Base-by-base conservation (phyloP, 768 basidiomycete genomes). In the Serendipita sp. region DNA sequence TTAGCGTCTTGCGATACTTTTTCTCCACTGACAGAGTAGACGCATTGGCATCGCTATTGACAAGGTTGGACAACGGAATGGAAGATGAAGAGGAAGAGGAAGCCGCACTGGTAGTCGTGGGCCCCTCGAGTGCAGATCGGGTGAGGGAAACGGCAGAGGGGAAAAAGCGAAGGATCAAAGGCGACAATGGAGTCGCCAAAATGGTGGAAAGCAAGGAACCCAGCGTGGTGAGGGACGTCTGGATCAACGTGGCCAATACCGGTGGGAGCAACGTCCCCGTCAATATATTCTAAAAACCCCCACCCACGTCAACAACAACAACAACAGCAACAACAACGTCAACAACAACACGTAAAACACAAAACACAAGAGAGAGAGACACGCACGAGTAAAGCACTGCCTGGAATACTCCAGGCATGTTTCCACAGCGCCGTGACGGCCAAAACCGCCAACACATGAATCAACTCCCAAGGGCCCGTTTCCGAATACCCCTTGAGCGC, bases 391-490 rank as follows among this genome's bases (percentile, higher is more conserved):
- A 95, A 80, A 56, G 95, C 92, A 68, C 90, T 92, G 4, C 94
- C 94, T 7, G 94, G 94, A 65, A 97, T 83, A 66, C 90, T 93
- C 94, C 93, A 97, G 2, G 93, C 92, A 73, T 97, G 94, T 75
- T 93, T 96, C 92, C 92, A 97, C 34, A 92, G 77, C 3, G 90
- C 89, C 16, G 88, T 86, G 13, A 93, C 79, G 45, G 87, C 84
- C 70, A 97, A 79, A 60, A 93, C 91, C 30, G 80, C 83, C 47
- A 94, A 73, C 63, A 95, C 89, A 74, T 95, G 94, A 5, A 80
- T 79, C 63, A 83, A 77, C 18, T 86, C 81, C 2, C 75, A 77
- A 35, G 76, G 69, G 7, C 88, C 87, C 66, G 84, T 85, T 72
- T 86, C 86, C 7, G 87, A 83, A 73, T 92, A 92, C 63, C 80